phyloP scores from a whole-genome alignment of 371 early-diverging fungal genomes.

The Mortierella sp. region DNA sequence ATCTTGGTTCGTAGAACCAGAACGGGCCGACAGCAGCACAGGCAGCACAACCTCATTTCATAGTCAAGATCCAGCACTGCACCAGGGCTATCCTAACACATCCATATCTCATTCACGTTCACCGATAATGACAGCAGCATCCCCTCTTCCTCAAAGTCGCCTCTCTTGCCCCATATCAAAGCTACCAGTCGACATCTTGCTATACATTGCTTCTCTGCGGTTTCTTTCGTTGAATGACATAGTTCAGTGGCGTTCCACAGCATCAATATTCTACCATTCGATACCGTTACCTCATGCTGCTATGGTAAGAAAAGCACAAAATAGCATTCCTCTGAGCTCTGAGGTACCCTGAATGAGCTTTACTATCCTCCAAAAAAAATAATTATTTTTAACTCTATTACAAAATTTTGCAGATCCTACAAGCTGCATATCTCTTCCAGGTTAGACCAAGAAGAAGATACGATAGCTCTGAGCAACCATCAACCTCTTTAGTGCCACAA shows the following conservation, averaged over 20 bases:
- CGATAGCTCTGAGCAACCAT: not conserved
- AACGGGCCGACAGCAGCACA: not conserved
- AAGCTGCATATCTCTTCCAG: constrained; percentile 51
- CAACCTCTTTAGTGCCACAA: not conserved
- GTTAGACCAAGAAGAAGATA: constrained; percentile 33
- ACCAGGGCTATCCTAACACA: not conserved
- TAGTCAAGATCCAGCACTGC: not conserved
- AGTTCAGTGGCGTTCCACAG: constrained; percentile 52
- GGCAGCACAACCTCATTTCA: not conserved
- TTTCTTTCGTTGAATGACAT: constrained; percentile 47
- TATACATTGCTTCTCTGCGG: constrained; percentile 48
- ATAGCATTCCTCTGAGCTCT: not conserved
- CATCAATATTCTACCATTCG: constrained; percentile 40
- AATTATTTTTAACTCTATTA: constrained; percentile 1
- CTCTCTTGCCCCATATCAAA: constrained; percentile 20
- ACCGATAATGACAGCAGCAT: not conserved
- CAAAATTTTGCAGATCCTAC: constrained; percentile 29
- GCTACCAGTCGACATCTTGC: constrained; percentile 42
- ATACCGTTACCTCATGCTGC: constrained; percentile 44
- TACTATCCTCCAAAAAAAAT: not conserved
- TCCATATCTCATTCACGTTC: constrained; percentile 2
- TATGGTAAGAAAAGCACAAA: constrained; percentile 27
- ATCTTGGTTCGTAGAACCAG: not conserved
- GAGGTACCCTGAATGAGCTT: not conserved
- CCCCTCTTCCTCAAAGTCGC: not conserved